A percentile compares a stretch with the other conserved stretches of the same genome.
phyloP scores from a whole-genome alignment of 129 eudicot genomes.

The Escallonia rubra region DNA sequence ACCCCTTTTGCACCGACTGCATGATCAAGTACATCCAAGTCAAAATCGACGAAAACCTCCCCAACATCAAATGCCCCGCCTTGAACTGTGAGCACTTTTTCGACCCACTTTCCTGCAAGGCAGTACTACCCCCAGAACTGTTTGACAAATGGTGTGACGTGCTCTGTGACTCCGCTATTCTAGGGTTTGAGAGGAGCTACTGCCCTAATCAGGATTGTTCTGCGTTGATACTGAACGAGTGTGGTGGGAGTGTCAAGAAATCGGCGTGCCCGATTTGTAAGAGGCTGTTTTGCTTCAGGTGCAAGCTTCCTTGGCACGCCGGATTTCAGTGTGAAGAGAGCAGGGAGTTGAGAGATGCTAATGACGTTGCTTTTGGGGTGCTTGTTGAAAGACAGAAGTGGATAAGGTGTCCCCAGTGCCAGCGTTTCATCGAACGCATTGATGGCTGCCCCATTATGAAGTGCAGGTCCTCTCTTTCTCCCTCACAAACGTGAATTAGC shows the following conservation, averaged over 20 bases:
- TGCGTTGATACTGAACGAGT: constrained; percentile 57
- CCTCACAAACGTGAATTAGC: background rate
- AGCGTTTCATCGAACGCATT: constrained; percentile 49
- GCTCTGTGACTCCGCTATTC: constrained; percentile 37
- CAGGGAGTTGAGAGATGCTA: constrained; percentile 46
- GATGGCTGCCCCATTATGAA: constrained; percentile 55
- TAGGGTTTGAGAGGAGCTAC: constrained; percentile 44
- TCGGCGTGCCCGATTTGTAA: constrained; percentile 55
- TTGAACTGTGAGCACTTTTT: constrained; percentile 27
- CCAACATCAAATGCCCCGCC: constrained; percentile 46
- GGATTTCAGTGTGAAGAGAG: constrained; percentile 73
- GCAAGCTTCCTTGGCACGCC: constrained; percentile 59
- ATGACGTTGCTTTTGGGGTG: constrained; percentile 65
- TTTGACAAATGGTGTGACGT: constrained; percentile 71
- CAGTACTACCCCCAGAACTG: constrained; percentile 26
- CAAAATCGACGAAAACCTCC: constrained; percentile 44
- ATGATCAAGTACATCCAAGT: constrained; percentile 51
- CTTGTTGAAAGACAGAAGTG: constrained; percentile 54
- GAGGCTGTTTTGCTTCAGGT: constrained; percentile 48
- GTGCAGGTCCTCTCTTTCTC: constrained; percentile 46
- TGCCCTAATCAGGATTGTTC: constrained; percentile 66
- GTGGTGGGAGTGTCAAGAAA: constrained; percentile 42
- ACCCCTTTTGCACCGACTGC: constrained; percentile 67
- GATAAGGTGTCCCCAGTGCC: constrained; percentile 68
- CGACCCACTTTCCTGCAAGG: constrained; percentile 37